These are phyloP conservation scores for Drechmeria coniospora DNA, from an alignment of 2,329 filamentous ascomycete species.

Conservation along the genomic window DNA sequence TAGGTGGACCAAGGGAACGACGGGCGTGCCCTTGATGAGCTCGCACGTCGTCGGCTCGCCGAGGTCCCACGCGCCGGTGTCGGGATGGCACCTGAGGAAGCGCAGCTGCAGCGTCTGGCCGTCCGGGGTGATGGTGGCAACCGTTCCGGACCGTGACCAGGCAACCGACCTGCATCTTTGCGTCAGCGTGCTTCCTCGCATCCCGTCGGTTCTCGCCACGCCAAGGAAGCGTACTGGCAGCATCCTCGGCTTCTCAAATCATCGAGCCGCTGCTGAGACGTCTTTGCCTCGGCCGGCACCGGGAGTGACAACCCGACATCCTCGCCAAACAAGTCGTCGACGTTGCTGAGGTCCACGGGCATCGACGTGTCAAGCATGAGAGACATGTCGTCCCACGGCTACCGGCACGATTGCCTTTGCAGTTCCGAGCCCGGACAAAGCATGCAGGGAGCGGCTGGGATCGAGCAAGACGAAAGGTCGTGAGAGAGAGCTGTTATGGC, in stretches of 20 bases:
- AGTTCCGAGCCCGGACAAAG: too few species aligned
- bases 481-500: too few species aligned
- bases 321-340: slow-evolving; percentile 65
- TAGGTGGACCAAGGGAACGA: slow-evolving; percentile 60
- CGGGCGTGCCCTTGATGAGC: slow-evolving; percentile 45
- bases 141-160: slow-evolving; percentile 78
- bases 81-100: slow-evolving; percentile 52
- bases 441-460: too few species aligned
- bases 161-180: slow-evolving; percentile 49
- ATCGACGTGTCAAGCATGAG: slow-evolving; percentile 27
- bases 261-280: slow-evolving; percentile 57
- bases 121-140: slow-evolving; percentile 65
- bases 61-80: slow-evolving; percentile 60
- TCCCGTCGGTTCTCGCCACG: too few species aligned
- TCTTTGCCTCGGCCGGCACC: slow-evolving; percentile 36
- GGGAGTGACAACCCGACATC: slow-evolving; percentile 43
- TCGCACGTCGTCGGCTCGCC: slow-evolving; percentile 52
- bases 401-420: too few species aligned
- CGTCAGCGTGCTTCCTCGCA: background rate
- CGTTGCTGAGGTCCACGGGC: slow-evolving; percentile 39
- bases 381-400: slow-evolving; percentile 29
- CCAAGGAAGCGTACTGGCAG: slow-evolving; percentile 66
- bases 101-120: slow-evolving; percentile 56
- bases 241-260: slow-evolving; percentile 63
- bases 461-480: too few species aligned